These are phyloP conservation scores for Amanita polypyramis DNA, from an alignment of 768 basidiomycete species.

Conservation along the genomic window DNA sequence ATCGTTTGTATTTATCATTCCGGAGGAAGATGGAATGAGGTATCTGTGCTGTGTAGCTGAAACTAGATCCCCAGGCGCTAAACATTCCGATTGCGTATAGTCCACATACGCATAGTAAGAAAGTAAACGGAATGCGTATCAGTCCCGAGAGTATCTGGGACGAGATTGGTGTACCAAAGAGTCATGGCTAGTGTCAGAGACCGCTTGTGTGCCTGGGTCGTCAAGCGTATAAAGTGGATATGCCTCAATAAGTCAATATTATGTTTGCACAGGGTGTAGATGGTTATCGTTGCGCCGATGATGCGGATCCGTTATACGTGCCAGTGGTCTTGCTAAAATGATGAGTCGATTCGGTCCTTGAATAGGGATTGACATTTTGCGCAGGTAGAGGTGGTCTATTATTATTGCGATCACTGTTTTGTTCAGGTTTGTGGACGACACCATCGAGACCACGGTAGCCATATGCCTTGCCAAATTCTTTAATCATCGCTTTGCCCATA, in stretches of 20 bases:
- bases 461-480: constrained; percentile 67
- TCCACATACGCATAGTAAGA: constrained; percentile 1
- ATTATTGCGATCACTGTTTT: constrained; percentile 9
- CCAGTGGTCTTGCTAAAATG: constrained; percentile 1
- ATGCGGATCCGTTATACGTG: constrained; percentile 4
- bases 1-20: constrained; percentile 2
- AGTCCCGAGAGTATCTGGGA: background rate
- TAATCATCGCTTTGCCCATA: constrained; percentile 81
- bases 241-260: background rate
- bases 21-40: background rate
- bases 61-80: background rate
- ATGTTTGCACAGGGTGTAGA: background rate
- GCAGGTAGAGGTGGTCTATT: background rate
- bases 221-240: background rate
- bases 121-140: background rate
- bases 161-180: background rate
- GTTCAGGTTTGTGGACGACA: constrained; percentile 59
- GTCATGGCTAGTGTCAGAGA: constrained; percentile 1
- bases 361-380: constrained; percentile 1
- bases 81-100: constrained; percentile 3
- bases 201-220: background rate
- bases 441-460: constrained; percentile 66
- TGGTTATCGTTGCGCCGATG: constrained; percentile 5
- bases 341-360: background rate
- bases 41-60: constrained; percentile 4